These are phyloP conservation scores for Asterochloris erici DNA, from an alignment of 139 green algal genomes.

Conservation along the genomic window DNA sequence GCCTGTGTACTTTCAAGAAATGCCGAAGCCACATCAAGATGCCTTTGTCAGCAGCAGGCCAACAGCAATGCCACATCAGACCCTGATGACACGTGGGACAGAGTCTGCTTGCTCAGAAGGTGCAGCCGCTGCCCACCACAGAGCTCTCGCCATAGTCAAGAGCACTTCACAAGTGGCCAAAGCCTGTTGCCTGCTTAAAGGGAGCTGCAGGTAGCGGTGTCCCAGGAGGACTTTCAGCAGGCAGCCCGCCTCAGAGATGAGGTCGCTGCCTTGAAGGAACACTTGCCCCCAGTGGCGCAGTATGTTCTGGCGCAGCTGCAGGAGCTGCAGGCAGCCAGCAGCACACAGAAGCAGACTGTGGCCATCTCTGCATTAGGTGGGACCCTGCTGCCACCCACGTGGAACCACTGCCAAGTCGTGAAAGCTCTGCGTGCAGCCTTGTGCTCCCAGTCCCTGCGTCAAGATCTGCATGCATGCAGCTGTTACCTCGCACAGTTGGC, in stretches of 20 bases:
- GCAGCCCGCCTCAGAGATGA: constrained; percentile 8
- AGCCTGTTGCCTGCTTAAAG: background rate
- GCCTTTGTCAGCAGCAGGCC: background rate
- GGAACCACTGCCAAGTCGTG: too few relatives aligned
- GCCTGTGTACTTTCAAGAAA: background rate
- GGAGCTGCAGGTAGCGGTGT: constrained; percentile 6
- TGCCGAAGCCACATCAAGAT: background rate
- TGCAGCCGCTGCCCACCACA: background rate
- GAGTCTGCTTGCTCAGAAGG: constrained; percentile 8
- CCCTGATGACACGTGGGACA: background rate
- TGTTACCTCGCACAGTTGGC: background rate
- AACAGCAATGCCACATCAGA: background rate
- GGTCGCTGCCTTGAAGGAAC: background rate
- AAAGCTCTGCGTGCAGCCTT: background rate
- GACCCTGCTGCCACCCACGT: too few relatives aligned
- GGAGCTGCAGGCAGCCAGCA: background rate
- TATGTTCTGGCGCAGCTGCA: constrained; percentile 11
- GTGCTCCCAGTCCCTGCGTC: too few relatives aligned
- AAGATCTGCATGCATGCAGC: background rate
- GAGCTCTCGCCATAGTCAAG: too few relatives aligned
- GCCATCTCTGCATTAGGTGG: background rate
- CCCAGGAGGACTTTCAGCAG: constrained; percentile 5
- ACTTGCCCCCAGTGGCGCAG: constrained; percentile 7
- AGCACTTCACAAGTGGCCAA: too few relatives aligned
- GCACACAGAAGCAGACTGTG: background rate